These are phyloP conservation scores for Mycosphaerella sp. DNA, from an alignment of 2,329 filamentous ascomycete species.

Conservation along the genomic window DNA sequence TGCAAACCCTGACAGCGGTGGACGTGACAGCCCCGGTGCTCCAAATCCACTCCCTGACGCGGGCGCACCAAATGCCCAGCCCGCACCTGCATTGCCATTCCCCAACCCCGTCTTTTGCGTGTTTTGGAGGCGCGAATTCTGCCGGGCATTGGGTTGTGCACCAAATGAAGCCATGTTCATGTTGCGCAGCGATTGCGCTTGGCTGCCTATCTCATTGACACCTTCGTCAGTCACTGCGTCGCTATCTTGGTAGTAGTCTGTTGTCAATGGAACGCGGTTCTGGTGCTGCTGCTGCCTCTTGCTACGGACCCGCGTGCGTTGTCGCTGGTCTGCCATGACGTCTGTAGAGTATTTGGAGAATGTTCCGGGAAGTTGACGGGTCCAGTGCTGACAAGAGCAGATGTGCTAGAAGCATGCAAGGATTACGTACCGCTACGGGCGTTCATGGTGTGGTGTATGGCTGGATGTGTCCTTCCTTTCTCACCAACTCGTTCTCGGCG, in stretches of 20 bases:
- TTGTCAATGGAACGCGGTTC: slow-evolving; percentile 1
- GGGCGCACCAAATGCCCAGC: slow-evolving; percentile 54
- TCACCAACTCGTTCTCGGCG: too few relatives aligned
- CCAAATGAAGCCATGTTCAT: slow-evolving; percentile 50
- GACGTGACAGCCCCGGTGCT: slow-evolving; percentile 24
- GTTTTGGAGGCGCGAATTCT: slow-evolving; percentile 30
- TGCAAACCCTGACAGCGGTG: slow-evolving; percentile 32
- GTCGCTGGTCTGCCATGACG: slow-evolving; percentile 2
- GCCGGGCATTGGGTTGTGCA: slow-evolving; percentile 25
- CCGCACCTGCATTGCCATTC: slow-evolving; percentile 41
- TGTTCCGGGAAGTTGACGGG: neutral
- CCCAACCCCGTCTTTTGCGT: slow-evolving; percentile 38
- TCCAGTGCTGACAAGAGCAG: neutral
- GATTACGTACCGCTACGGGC: slow-evolving; percentile 13
- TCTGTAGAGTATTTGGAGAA: neutral
- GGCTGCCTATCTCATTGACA: slow-evolving; percentile 18
- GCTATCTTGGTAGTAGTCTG: slow-evolving; percentile 1
- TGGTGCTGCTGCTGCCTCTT: slow-evolving; percentile 7
- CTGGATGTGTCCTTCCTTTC: neutral
- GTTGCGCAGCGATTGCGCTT: slow-evolving; percentile 38
- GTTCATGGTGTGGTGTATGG: slow-evolving; percentile 2
- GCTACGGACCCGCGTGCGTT: slow-evolving; percentile 4
- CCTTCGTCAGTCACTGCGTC: slow-evolving; percentile 18
- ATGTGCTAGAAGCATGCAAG: neutral
- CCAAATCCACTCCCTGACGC: slow-evolving; percentile 40